Conservation (phyloP, 2,329 filamentous ascomycete species). For the Cytospora piceicola region DNA sequence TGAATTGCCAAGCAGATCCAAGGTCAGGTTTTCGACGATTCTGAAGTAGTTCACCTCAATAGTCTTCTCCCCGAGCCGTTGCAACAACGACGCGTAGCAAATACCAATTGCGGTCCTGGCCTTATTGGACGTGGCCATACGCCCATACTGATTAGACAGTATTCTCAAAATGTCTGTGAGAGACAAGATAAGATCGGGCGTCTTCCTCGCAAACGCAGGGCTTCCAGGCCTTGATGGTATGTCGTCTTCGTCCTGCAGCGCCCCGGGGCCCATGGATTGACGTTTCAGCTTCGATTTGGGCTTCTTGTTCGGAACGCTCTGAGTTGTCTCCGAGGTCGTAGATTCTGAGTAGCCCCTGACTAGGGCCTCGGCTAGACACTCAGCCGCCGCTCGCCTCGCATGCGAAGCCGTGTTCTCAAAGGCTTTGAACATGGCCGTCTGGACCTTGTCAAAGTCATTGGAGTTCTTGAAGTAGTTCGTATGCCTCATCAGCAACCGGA, state of each 20-base stretch:
- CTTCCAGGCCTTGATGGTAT: conserved; percentile 69
- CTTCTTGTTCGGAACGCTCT: conserved; percentile 66
- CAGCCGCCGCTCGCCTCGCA: conserved; percentile 84
- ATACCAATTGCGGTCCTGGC: conserved; percentile 81
- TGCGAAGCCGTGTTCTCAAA: conserved; percentile 77
- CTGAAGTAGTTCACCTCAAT: conserved; percentile 81
- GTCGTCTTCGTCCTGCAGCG: conserved; percentile 75
- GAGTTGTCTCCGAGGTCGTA: conserved; percentile 49
- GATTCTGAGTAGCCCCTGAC: conserved; percentile 78
- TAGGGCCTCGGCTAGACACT: conserved; percentile 81
- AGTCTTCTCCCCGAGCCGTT: conserved; percentile 77
- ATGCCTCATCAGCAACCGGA: conserved; percentile 71
- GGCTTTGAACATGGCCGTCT: conserved; percentile 80
- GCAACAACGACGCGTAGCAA: conserved; percentile 83
- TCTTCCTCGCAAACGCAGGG: conserved; percentile 71
- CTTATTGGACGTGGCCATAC: conserved; percentile 76
- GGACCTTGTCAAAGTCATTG: conserved; percentile 87
- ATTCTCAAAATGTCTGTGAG: conserved; percentile 78
- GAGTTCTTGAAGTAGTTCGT: conserved; percentile 87
- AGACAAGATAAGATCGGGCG: conserved; percentile 72
- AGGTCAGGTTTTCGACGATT: conserved; percentile 79
- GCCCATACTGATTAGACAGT: conserved; percentile 79
- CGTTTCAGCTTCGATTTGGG: conserved; percentile 64
- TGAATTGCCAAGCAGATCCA: conserved; percentile 76
- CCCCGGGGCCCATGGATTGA: conserved; percentile 62